These are phyloP conservation scores for Hebeloma cylindrosporum DNA, from an alignment of 768 basidiomycete species.

Conservation along the genomic window DNA sequence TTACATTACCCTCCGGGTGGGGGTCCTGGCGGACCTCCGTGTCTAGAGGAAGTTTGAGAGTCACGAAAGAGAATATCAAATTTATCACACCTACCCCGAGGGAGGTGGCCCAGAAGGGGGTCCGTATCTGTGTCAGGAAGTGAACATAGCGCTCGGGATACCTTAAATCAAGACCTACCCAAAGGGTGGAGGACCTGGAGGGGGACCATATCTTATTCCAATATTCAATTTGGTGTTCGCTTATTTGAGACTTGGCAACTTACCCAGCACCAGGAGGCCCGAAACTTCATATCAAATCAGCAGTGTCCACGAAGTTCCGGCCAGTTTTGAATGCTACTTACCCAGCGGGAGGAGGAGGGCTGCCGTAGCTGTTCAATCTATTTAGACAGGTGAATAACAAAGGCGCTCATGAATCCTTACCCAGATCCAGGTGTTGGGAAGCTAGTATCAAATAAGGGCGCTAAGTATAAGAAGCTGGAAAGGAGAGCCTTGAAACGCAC, in stretches of 20 bases:
- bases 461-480: background rate
- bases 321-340: background rate
- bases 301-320: no score
- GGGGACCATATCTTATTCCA: slow-evolving; percentile 29
- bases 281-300: background rate
- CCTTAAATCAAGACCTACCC: slow-evolving; percentile 24
- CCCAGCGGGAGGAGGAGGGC: slow-evolving; percentile 5
- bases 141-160: background rate
- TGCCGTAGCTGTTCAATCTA: background rate
- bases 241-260: background rate
- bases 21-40: no score
- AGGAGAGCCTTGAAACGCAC: slow-evolving; percentile 4
- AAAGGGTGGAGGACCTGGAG: slow-evolving; percentile 36
- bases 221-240: background rate
- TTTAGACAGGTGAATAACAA: background rate
- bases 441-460: background rate
- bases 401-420: slow-evolving; percentile 6
- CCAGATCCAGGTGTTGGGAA: slow-evolving; percentile 19
- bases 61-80: no score
- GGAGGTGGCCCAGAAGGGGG: slow-evolving; percentile 28
- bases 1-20: no score
- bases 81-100: background rate
- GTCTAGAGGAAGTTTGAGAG: no score
- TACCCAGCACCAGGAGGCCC: background rate
- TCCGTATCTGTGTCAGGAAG: slow-evolving; percentile 19